Evolutionary conservation across 108 stramenopile species (phyloP).

Genomic region (Cyclostephanos tholiformis): DNA sequence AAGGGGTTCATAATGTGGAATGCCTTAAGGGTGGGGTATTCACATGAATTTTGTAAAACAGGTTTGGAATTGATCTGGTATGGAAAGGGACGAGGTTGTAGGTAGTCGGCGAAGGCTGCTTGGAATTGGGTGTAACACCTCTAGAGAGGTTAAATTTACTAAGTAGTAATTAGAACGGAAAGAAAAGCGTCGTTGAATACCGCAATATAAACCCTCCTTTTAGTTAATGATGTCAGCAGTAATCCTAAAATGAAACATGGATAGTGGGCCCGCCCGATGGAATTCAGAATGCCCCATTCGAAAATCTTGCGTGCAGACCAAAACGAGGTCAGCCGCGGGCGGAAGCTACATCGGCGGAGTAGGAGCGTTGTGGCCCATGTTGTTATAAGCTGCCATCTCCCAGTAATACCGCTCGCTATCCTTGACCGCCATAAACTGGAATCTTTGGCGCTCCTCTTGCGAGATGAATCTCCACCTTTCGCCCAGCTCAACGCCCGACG

Average conservation of each 20-base stretch:
- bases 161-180: not conserved
- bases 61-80: not conserved
- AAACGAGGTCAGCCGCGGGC: no score
- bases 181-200: no score
- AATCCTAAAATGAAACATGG: no score
- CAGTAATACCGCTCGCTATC: conserved; percentile 9
- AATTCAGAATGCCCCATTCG: no score
- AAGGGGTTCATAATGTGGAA: no score
- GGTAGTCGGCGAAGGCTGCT: not conserved
- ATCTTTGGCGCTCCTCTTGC: not conserved
- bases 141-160: not conserved
- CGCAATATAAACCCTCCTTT: no score
- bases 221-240: no score
- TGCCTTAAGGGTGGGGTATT: not conserved
- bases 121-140: conserved; percentile 1
- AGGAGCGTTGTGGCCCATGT: not conserved
- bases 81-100: not conserved
- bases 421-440: not conserved
- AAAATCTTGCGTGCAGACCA: no score
- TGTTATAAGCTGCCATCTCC: conserved; percentile 10
- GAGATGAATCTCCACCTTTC: not conserved
- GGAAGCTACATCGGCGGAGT: no score
- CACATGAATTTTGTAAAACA: not conserved
- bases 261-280: no score
- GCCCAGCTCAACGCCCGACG: not conserved